Evolutionary conservation across 2,329 filamentous ascomycete genomes (phyloP).

Genomic region (Epichloe gansuensis): DNA sequence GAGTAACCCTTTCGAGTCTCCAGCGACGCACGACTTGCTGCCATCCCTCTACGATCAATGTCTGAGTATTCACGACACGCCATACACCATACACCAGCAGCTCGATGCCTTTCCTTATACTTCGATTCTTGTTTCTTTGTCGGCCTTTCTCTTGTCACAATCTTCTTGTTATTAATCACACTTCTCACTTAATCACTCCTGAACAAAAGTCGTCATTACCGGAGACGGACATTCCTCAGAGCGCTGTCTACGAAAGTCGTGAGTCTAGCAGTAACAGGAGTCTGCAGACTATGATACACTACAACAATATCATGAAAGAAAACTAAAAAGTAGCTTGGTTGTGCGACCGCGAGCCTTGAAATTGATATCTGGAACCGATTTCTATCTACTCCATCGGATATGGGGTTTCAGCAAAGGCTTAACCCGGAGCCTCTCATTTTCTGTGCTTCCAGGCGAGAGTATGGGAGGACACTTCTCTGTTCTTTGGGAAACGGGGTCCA

Average conservation of each 20-base stretch:
- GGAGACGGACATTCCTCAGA: constrained; percentile 18
- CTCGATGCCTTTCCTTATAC: constrained; percentile 40
- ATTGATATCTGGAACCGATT: not conserved
- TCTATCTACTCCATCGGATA: constrained; percentile 3
- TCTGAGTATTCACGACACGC: constrained; percentile 46
- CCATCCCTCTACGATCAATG: constrained; percentile 35
- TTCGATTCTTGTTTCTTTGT: constrained; percentile 31
- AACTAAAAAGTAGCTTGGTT: constrained; percentile 6
- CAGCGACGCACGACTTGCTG: constrained; percentile 4
- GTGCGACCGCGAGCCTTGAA: not conserved
- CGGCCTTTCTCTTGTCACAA: constrained; percentile 16
- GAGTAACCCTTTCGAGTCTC: not conserved
- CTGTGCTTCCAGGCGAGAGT: not conserved
- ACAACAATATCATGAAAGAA: constrained; percentile 7
- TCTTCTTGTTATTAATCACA: constrained; percentile 26
- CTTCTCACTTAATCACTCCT: constrained; percentile 25
- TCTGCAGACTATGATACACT: constrained; percentile 18
- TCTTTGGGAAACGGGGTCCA: not conserved
- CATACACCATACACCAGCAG: constrained; percentile 47
- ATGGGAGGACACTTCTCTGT: not conserved
- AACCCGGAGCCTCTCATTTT: not conserved
- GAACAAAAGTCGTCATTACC: constrained; percentile 22
- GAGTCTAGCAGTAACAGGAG: constrained; percentile 17
- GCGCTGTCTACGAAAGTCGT: constrained; percentile 21
- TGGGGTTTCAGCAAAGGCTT: not conserved